Conservation (phyloP, 108 stramenopile species). For the Pseudonitzschia delicatissima region DNA sequence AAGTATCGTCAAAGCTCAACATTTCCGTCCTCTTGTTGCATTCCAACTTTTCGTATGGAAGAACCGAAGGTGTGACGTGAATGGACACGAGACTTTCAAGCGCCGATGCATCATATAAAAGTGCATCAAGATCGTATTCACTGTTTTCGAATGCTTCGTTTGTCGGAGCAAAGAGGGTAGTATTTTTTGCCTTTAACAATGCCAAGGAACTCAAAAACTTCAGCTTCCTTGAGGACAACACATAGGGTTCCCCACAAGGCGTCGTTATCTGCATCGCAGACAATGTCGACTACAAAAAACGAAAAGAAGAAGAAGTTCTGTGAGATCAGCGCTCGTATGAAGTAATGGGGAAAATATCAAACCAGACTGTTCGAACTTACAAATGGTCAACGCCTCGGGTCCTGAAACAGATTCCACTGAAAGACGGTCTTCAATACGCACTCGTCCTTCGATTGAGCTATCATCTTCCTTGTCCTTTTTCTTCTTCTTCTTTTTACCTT, state of each 20-base stretch:
- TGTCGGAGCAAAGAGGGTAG: constrained; percentile 5
- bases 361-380: not conserved
- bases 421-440: too few relatives aligned
- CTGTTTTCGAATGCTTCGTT: not conserved
- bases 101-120: not conserved
- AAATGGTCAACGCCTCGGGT: not conserved
- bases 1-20: not conserved
- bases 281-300: not conserved
- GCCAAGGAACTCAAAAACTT: not conserved
- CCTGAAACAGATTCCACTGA: too few relatives aligned
- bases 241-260: not conserved
- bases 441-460: not conserved
- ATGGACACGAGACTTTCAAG: constrained; percentile 4
- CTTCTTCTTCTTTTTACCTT: too few relatives aligned
- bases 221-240: not conserved
- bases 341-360: not conserved
- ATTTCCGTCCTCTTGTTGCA: not conserved
- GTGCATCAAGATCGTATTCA: not conserved
- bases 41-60: not conserved
- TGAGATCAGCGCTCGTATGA: not conserved
- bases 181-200: not conserved
- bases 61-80: not conserved
- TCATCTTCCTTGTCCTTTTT: not conserved
- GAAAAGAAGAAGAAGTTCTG: not conserved
- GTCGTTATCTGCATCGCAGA: not conserved